Evolutionary conservation across 768 basidiomycete genomes (phyloP).

Genomic region (Wakefieldia striispora): DNA sequence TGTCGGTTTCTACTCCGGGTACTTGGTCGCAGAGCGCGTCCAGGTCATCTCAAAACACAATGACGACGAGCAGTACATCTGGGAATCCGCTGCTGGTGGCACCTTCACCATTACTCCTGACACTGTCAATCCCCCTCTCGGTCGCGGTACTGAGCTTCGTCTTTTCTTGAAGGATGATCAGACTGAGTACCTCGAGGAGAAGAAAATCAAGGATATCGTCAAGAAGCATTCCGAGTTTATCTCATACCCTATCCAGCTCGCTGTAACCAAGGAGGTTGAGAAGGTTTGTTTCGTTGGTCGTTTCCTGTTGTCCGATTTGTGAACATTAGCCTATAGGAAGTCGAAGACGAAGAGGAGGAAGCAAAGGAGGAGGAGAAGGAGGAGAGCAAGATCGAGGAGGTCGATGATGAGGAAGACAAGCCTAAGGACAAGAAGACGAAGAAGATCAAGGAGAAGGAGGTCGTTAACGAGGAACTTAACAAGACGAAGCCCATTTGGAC

Average conservation of each 20-base stretch:
- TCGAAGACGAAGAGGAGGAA: slow-evolving; percentile 80
- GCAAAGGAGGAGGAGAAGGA: slow-evolving; percentile 70
- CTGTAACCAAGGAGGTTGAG: slow-evolving; percentile 98
- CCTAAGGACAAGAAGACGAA: slow-evolving; percentile 91
- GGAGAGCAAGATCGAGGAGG: slow-evolving; percentile 78
- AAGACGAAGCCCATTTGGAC: slow-evolving; percentile 99
- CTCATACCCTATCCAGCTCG: slow-evolving; percentile 98
- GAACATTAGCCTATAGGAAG: slow-evolving; percentile 54
- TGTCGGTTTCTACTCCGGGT: slow-evolving; percentile 99
- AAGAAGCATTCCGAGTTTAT: slow-evolving; percentile 99
- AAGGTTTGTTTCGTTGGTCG: slow-evolving; percentile 58
- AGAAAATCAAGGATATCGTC: slow-evolving; percentile 98
- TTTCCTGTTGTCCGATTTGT: background rate
- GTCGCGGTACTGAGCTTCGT: slow-evolving; percentile 90
- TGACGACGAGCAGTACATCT: slow-evolving; percentile 99
- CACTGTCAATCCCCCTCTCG: slow-evolving; percentile 83
- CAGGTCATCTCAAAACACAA: slow-evolving; percentile 99
- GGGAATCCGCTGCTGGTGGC: slow-evolving; percentile 99
- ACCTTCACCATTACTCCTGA: slow-evolving; percentile 99
- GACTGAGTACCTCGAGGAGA: slow-evolving; percentile 98
- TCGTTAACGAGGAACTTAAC: slow-evolving; percentile 97
- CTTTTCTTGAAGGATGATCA: slow-evolving; percentile 98
- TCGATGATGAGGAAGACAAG: slow-evolving; percentile 80
- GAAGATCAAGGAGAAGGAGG: slow-evolving; percentile 87
- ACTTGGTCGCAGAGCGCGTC: slow-evolving; percentile 98